Evolutionary conservation across 2,329 filamentous ascomycete species (phyloP).

Genomic region (Scleromitrula shiraiana): DNA sequence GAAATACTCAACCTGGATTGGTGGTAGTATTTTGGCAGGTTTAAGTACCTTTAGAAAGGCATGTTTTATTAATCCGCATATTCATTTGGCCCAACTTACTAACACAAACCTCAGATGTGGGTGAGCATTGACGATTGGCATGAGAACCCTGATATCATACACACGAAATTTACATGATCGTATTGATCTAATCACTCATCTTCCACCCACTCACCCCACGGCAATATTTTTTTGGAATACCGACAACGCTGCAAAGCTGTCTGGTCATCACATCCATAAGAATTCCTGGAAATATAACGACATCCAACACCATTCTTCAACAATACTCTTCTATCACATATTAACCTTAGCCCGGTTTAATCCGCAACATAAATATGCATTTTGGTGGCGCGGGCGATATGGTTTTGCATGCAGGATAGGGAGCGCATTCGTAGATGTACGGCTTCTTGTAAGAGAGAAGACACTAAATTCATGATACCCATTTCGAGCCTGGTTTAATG

Average conservation of each 20-base stretch:
- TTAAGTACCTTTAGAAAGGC: conserved; percentile 98
- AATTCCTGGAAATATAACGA: too few relatives aligned
- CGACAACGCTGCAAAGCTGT: too few relatives aligned
- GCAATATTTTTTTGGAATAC: too few relatives aligned
- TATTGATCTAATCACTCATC: background rate
- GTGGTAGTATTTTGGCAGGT: conserved; percentile 91
- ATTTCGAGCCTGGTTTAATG: background rate
- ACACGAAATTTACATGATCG: conserved; percentile 81
- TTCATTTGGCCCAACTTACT: conserved; percentile 13
- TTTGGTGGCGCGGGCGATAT: conserved; percentile 1
- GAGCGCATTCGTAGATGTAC: conserved; percentile 1
- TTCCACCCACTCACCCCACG: background rate
- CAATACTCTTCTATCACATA: background rate
- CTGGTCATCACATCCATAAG: too few relatives aligned
- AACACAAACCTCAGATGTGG: conserved; percentile 69
- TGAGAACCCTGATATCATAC: conserved; percentile 97
- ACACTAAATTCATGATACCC: conserved; percentile 11
- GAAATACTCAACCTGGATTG: conserved; percentile 99
- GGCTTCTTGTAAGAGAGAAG: conserved; percentile 5
- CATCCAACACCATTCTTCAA: background rate
- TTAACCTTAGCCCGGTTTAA: conserved; percentile 8
- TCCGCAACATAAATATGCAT: conserved; percentile 3
- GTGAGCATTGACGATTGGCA: conserved; percentile 99
- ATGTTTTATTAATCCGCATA: conserved; percentile 26
- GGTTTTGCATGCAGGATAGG: background rate